Conservation (phyloP, 805 yeast genomes). For the Saccharomycopsis sp. region DNA sequence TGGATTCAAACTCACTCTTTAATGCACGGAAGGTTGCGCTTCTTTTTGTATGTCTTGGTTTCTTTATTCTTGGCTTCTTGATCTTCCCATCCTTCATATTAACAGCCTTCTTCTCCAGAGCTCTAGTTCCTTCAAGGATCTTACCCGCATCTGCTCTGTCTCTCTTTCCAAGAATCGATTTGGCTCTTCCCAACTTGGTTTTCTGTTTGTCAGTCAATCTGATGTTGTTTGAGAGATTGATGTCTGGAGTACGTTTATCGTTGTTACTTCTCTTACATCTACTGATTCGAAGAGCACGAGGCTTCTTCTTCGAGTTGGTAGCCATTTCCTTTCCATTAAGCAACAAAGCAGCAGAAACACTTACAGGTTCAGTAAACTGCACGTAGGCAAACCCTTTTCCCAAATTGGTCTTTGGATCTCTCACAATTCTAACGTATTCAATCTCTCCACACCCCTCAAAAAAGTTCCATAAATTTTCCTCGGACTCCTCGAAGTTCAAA, state of each 20-base stretch:
- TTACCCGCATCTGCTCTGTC: conserved; percentile 67
- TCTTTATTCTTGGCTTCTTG: conserved; percentile 33
- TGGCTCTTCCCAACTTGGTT: conserved; percentile 77
- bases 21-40: neutral
- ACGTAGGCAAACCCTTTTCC: conserved; percentile 98
- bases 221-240: conserved; percentile 23
- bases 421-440: conserved; percentile 81
- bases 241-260: conserved; percentile 26
- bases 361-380: conserved; percentile 69
- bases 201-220: conserved; percentile 58
- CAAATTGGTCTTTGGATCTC: conserved; percentile 88
- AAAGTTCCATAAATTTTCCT: conserved; percentile 81
- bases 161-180: conserved; percentile 66
- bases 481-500: conserved; percentile 85
- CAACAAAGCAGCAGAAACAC: conserved; percentile 76
- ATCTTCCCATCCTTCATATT: conserved; percentile 43
- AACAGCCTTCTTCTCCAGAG: conserved; percentile 57
- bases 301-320: conserved; percentile 30
- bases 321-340: conserved; percentile 60
- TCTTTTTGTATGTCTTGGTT: conserved; percentile 20
- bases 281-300: conserved; percentile 67
- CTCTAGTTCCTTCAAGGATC: conserved; percentile 70
- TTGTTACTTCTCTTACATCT: conserved; percentile 50
- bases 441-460: conserved; percentile 62
- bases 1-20: neutral